Conservation (phyloP, 768 basidiomycete genomes). For the Chalciporus pseudorubinellus region DNA sequence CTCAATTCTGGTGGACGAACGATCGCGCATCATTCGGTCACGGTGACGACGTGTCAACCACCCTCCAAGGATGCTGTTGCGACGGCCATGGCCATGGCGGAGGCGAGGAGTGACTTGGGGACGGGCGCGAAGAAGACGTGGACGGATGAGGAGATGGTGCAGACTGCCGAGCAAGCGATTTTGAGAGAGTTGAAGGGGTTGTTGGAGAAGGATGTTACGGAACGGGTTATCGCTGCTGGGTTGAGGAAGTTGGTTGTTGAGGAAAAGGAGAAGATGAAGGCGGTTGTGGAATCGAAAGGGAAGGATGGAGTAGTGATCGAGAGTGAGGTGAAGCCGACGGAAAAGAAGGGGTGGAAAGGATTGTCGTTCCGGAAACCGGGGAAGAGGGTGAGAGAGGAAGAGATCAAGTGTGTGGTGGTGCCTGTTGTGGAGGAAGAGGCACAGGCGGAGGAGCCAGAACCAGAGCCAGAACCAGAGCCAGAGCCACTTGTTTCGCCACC, state of each 20-base stretch:
- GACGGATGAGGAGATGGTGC: slow-evolving; percentile 52
- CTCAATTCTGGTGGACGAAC: slow-evolving; percentile 50
- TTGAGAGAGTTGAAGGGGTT: slow-evolving; percentile 51
- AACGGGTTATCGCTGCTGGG: slow-evolving; percentile 54
- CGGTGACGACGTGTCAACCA: slow-evolving; percentile 44
- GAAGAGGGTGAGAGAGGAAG: slow-evolving; percentile 39
- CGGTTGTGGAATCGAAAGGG: slow-evolving; percentile 23
- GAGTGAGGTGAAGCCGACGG: slow-evolving; percentile 46
- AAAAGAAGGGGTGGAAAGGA: slow-evolving; percentile 43
- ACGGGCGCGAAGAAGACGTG: slow-evolving; percentile 44
- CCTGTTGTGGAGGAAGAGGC: slow-evolving; percentile 23
- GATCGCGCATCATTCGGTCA: slow-evolving; percentile 59
- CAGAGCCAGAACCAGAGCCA: slow-evolving; percentile 32
- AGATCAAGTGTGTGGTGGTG: slow-evolving; percentile 20
- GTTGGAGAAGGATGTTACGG: slow-evolving; percentile 65
- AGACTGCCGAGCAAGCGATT: slow-evolving; percentile 54
- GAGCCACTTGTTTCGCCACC: slow-evolving; percentile 42
- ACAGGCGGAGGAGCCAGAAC: slow-evolving; percentile 26
- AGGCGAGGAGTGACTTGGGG: slow-evolving; percentile 24
- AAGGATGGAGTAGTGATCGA: slow-evolving; percentile 32
- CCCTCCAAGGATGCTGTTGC: slow-evolving; percentile 34
- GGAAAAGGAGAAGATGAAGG: slow-evolving; percentile 41
- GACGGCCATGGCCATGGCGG: slow-evolving; percentile 16
- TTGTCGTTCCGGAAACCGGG: slow-evolving; percentile 45
- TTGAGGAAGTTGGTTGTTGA: slow-evolving; percentile 52